Percentiles rank a stretch among this genome's conserved stretches.
phyloP scores from a whole-genome alignment of 139 green algal genomes.

The Edaphochlamys debaryana region DNA sequence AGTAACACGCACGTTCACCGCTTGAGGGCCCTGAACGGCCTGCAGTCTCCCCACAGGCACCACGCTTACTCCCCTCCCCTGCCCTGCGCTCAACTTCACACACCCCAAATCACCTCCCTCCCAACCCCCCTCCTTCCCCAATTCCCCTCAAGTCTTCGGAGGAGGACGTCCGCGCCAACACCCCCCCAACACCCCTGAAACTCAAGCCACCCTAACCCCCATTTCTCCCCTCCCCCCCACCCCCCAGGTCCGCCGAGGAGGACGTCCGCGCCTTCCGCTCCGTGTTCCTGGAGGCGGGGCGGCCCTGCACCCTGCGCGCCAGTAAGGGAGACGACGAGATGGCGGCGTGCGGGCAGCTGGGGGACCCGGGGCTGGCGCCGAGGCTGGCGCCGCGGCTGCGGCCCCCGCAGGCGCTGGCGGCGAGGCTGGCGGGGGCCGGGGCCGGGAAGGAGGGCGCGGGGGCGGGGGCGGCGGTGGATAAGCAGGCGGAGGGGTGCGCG shows the following conservation, averaged over 20 bases:
- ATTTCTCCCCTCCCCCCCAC: neutral
- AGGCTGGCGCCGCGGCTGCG: slow-evolving; percentile 39
- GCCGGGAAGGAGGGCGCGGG: neutral
- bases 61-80: neutral
- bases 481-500: neutral
- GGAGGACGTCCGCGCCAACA: too few species aligned
- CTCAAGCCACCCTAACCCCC: neutral
- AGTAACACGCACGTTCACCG: too few species aligned
- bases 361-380: slow-evolving; percentile 17
- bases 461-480: neutral
- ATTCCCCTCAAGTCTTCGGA: too few species aligned
- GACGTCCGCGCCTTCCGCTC: slow-evolving; percentile 25
- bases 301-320: slow-evolving; percentile 81
- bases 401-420: slow-evolving; percentile 32
- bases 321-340: slow-evolving; percentile 73
- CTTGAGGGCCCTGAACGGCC: too few species aligned
- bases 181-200: neutral
- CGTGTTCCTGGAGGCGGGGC: slow-evolving; percentile 58
- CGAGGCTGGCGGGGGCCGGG: neutral
- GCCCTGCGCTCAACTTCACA: too few species aligned
- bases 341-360: slow-evolving; percentile 90
- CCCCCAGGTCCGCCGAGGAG: slow-evolving; percentile 4
- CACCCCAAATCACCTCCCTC: too few species aligned
- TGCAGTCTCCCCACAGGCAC: too few species aligned
- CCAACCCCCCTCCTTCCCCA: too few species aligned